Percentiles rank a stretch among this genome's conserved stretches.
Conservation (phyloP, 2,329 filamentous ascomycete species). For the Epichloe typhina region DNA sequence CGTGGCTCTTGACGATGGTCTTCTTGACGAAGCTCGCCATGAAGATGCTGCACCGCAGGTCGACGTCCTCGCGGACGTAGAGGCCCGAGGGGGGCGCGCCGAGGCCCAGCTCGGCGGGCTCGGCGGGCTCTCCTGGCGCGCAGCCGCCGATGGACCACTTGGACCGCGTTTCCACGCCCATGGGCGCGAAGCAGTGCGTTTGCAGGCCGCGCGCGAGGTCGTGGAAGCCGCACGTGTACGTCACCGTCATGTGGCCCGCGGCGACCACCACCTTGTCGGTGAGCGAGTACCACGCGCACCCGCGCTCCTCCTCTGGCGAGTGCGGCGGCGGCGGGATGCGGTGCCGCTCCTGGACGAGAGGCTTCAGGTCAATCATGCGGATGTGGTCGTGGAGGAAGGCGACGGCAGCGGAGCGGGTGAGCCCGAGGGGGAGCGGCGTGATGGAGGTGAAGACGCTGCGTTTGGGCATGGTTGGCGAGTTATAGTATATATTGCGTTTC, state of each 20-base stretch:
- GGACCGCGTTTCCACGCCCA: constrained; percentile 65
- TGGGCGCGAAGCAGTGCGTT: constrained; percentile 73
- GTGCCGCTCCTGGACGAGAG: constrained; percentile 61
- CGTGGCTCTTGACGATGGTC: constrained; percentile 66
- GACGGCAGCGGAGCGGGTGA: constrained; percentile 58
- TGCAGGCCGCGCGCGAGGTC: constrained; percentile 60
- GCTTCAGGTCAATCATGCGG: constrained; percentile 81
- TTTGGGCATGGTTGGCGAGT: constrained; percentile 45
- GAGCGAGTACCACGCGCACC: constrained; percentile 64
- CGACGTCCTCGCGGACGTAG: constrained; percentile 75
- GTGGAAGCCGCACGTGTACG: constrained; percentile 69
- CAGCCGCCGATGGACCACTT: constrained; percentile 67
- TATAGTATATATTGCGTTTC: too few species aligned
- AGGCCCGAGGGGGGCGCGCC: constrained; percentile 54
- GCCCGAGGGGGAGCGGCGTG: constrained; percentile 60
- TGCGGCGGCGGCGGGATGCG: constrained; percentile 53
- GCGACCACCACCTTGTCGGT: constrained; percentile 55
- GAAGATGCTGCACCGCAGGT: constrained; percentile 65
- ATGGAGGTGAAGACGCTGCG: constrained; percentile 62
- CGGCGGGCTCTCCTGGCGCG: constrained; percentile 54
- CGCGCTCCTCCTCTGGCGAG: constrained; percentile 56
- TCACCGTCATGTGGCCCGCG: constrained; percentile 46
- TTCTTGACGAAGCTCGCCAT: constrained; percentile 68
- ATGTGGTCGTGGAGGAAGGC: constrained; percentile 64
- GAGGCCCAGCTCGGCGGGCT: constrained; percentile 52